These are phyloP conservation scores for Aspergillus calidoustus DNA, from an alignment of 2,329 filamentous ascomycete genomes.

Conservation along the genomic window DNA sequence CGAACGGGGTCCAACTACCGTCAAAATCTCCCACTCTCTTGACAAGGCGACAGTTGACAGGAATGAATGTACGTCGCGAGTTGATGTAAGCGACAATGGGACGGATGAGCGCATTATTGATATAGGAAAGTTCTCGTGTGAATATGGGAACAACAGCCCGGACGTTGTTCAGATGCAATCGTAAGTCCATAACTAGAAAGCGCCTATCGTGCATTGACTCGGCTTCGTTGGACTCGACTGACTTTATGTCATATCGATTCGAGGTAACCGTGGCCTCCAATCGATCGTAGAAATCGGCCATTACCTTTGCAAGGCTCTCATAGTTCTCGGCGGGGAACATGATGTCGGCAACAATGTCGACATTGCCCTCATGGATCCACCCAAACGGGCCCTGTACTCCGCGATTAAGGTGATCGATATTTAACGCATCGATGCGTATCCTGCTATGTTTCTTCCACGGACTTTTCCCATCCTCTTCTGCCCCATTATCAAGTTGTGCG, in stretches of 20 bases:
- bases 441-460: slow-evolving; percentile 96
- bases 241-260: slow-evolving; percentile 60
- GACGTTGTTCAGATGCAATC: slow-evolving; percentile 94
- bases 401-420: slow-evolving; percentile 93
- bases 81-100: slow-evolving; percentile 99
- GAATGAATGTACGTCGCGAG: slow-evolving; percentile 90
- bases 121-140: slow-evolving; percentile 87
- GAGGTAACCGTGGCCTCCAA: slow-evolving; percentile 89
- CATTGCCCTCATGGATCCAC: slow-evolving; percentile 97
- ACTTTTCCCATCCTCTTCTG: slow-evolving; percentile 66
- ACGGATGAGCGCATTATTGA: slow-evolving; percentile 92
- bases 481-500: slow-evolving; percentile 60
- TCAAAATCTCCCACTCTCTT: slow-evolving; percentile 90
- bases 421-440: slow-evolving; percentile 88
- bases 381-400: slow-evolving; percentile 92
- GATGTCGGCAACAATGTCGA: slow-evolving; percentile 94
- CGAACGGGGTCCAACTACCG: slow-evolving; percentile 91
- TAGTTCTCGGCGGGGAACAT: slow-evolving; percentile 90
- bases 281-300: slow-evolving; percentile 96
- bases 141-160: slow-evolving; percentile 92
- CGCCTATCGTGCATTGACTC: slow-evolving; percentile 61
- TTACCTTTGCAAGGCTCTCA: slow-evolving; percentile 87
- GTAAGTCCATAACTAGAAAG: slow-evolving; percentile 90
- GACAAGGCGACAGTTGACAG: slow-evolving; percentile 90
- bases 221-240: slow-evolving; percentile 30